phyloP scores from a whole-genome alignment of 768 basidiomycete genomes.

The Lentinula sp. region DNA sequence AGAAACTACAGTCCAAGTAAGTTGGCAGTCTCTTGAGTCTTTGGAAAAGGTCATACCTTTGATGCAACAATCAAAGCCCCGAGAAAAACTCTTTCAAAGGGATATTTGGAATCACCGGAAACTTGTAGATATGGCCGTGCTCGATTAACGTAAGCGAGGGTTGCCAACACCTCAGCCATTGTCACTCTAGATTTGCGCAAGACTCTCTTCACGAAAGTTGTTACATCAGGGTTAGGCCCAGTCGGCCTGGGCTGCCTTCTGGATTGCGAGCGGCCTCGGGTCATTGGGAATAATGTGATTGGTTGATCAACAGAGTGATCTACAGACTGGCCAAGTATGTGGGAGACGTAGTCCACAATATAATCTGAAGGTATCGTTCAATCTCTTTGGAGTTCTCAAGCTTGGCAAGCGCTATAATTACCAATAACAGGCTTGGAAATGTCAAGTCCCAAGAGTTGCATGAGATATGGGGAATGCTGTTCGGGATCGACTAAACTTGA shows the following conservation, averaged over 20 bases:
- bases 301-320: slow-evolving; percentile 48
- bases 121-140: slow-evolving; percentile 76
- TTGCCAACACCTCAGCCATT: slow-evolving; percentile 58
- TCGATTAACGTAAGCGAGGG: slow-evolving; percentile 72
- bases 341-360: slow-evolving; percentile 58
- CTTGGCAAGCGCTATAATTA: slow-evolving; percentile 8
- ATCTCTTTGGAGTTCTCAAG: not conserved
- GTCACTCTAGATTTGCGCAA: slow-evolving; percentile 68
- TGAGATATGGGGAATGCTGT: slow-evolving; percentile 41
- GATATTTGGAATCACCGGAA: slow-evolving; percentile 66
- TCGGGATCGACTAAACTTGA: not conserved
- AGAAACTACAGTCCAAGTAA: slow-evolving; percentile 45
- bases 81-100: slow-evolving; percentile 84
- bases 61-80: slow-evolving; percentile 82
- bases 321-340: slow-evolving; percentile 49
- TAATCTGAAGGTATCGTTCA: slow-evolving; percentile 43
- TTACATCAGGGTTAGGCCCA: slow-evolving; percentile 14
- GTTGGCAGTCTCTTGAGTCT: not conserved
- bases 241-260: slow-evolving; percentile 46
- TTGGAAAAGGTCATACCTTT: slow-evolving; percentile 45
- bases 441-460: slow-evolving; percentile 63
- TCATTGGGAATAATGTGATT: slow-evolving; percentile 34
- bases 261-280: slow-evolving; percentile 38
- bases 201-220: slow-evolving; percentile 60
- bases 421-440: slow-evolving; percentile 57